Evolutionary conservation across 1,284 basidiomycete genomes (phyloP).

Genomic region (Malassezia nana): DNA sequence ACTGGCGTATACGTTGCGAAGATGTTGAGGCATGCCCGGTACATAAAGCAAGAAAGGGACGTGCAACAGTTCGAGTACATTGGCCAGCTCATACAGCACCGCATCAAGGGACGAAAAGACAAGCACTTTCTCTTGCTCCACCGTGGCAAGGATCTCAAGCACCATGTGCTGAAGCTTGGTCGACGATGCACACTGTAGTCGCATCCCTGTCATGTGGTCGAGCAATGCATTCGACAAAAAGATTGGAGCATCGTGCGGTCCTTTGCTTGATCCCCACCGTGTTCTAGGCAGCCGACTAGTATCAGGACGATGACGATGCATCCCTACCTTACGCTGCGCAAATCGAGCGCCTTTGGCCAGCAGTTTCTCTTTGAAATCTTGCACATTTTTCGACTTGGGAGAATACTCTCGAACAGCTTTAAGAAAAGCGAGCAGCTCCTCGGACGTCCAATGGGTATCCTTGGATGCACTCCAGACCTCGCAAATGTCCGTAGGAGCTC

Average conservation of each 20-base stretch:
- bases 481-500: background rate
- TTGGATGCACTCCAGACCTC: conserved; percentile 6
- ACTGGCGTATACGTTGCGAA: conserved; percentile 13
- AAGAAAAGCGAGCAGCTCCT: conserved; percentile 11
- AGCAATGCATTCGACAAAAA: background rate
- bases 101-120: conserved; percentile 16
- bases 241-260: background rate
- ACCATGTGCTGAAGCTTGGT: conserved; percentile 15
- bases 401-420: conserved; percentile 9
- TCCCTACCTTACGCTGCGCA: background rate
- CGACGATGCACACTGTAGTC: background rate
- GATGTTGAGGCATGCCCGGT: conserved; percentile 15
- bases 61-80: conserved; percentile 9
- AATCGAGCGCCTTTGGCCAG: conserved; percentile 8
- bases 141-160: conserved; percentile 1
- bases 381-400: background rate
- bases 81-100: conserved; percentile 15
- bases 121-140: conserved; percentile 14
- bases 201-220: background rate
- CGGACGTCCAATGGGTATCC: background rate
- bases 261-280: no score
- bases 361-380: background rate
- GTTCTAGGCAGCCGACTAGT: background rate
- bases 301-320: background rate
- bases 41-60: conserved; percentile 16